These are phyloP conservation scores for Cantharellus cinnabarinus DNA, from an alignment of 768 basidiomycete genomes.

Conservation along the genomic window DNA sequence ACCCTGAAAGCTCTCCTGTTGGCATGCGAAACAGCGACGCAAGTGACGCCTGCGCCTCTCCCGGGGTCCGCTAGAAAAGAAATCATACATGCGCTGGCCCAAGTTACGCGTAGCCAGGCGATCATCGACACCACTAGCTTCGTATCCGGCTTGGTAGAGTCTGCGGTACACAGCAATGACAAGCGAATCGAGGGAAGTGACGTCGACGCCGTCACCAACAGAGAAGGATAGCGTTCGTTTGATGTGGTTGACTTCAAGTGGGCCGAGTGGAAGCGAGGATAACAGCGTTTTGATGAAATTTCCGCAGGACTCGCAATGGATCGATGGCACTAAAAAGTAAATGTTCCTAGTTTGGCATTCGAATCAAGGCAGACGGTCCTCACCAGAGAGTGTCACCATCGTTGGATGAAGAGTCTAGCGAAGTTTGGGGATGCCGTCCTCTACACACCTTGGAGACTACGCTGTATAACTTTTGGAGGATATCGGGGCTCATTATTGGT, in stretches of 20 bases:
- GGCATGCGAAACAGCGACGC: constrained; percentile 1
- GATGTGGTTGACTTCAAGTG: background rate
- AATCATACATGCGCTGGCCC: background rate
- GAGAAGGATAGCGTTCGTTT: background rate
- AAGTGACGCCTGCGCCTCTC: background rate
- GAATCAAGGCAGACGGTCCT: background rate
- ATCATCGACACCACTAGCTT: background rate
- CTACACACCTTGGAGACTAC: too few relatives aligned
- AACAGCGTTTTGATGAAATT: background rate
- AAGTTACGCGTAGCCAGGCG: background rate
- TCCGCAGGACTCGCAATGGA: background rate
- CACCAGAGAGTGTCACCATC: background rate
- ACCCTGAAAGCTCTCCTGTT: background rate
- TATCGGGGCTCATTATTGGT: too few relatives aligned
- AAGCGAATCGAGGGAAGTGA: background rate
- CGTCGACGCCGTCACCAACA: background rate
- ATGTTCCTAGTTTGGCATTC: background rate
- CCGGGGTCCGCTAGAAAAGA: background rate
- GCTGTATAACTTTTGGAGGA: too few relatives aligned
- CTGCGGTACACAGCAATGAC: background rate
- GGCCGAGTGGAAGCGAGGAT: constrained; percentile 3
- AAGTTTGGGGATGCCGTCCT: too few relatives aligned
- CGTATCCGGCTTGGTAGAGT: constrained; percentile 1
- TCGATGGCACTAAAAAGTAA: constrained; percentile 2
- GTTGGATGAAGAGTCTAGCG: too few relatives aligned